Evolutionary conservation across 768 basidiomycete species (phyloP).

Genomic region (Chalciporus pseudorubinellus): DNA sequence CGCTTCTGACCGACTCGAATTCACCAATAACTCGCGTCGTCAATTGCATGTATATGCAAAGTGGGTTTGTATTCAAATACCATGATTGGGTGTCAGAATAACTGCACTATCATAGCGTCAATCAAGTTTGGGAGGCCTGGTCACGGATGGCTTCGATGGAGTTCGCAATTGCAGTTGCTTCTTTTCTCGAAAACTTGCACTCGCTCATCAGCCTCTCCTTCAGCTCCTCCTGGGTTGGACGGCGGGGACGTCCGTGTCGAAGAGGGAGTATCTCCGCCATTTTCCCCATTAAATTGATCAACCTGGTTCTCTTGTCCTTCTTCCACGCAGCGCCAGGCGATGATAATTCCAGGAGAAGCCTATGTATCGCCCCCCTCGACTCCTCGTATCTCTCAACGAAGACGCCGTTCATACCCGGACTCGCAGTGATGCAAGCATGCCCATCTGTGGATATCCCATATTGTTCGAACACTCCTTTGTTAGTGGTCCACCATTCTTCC

Average conservation of each 20-base stretch:
- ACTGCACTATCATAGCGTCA: too few species aligned
- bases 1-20: too few species aligned
- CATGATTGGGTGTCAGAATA: too few species aligned
- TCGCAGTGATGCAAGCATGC: conserved; percentile 42
- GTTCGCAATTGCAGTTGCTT: conserved; percentile 16
- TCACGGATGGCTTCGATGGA: conserved; percentile 14
- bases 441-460: conserved; percentile 31
- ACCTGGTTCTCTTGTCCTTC: conserved; percentile 18
- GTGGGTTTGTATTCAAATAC: too few species aligned
- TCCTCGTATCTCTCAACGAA: conserved; percentile 30
- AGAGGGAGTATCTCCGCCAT: conserved; percentile 18
- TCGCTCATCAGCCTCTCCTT: conserved; percentile 9
- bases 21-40: too few species aligned
- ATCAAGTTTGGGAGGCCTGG: background rate
- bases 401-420: conserved; percentile 18
- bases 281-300: conserved; percentile 17
- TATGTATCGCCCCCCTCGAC: conserved; percentile 26
- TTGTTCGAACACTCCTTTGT: conserved; percentile 29
- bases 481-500: conserved; percentile 39
- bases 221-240: conserved; percentile 9
- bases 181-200: conserved; percentile 18
- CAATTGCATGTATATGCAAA: too few species aligned
- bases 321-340: conserved; percentile 11
- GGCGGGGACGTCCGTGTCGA: background rate
- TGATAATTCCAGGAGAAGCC: conserved; percentile 13